Base-by-base conservation (phyloP, 2,329 filamentous ascomycete species). In the Pseudocercospora musae region DNA sequence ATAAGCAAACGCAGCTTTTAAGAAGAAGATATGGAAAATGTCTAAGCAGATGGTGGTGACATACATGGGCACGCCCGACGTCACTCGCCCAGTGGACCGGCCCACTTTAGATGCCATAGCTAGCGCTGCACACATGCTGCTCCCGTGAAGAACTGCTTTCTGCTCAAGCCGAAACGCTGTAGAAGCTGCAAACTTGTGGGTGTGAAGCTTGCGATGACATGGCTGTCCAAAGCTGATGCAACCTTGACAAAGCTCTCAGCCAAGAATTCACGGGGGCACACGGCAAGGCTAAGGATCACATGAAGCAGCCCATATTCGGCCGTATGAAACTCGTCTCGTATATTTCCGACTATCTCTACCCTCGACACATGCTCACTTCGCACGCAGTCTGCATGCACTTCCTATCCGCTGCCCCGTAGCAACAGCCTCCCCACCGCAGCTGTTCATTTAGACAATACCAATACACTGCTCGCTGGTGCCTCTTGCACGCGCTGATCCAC, bases 401-500 rank as follows among this genome's bases (percentile, higher is more conserved):
- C 25, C 10, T 52, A 29, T 52, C 25, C 48, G 20, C 48, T 52
- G 48, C 25, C 48, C 25, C 21, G 25, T 52, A 15, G 48, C 48
- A 52, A 31, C 25, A 25, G 23, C 23, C 15, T 25, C 58, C 31
- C 56, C 57, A 21, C 54, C 31, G 10, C 21, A 29, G 55, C 58
- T 57, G 58, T 61, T 62, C 29, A 37, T 55, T 63, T 59, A 64
- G 59, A 66, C 63, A 66, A 63, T 68, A 66, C 58, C 66, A 60
- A 66, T 66, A 66, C 66, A 62, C 61, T 63, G 63, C 61, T 64
- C 42, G 49, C 44, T 48, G 52, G 52, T 58, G 40, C 54, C 20
- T 50, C 31, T 44, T 49, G 46, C 54, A 48, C 46, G 15, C 58
- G 29, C 49, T 21, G 25, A 57, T 58, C 52, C 57, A 40, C 20